phyloP scores from a whole-genome alignment of 306 rosid genomes.

The Styphnolobium japonicum region DNA sequence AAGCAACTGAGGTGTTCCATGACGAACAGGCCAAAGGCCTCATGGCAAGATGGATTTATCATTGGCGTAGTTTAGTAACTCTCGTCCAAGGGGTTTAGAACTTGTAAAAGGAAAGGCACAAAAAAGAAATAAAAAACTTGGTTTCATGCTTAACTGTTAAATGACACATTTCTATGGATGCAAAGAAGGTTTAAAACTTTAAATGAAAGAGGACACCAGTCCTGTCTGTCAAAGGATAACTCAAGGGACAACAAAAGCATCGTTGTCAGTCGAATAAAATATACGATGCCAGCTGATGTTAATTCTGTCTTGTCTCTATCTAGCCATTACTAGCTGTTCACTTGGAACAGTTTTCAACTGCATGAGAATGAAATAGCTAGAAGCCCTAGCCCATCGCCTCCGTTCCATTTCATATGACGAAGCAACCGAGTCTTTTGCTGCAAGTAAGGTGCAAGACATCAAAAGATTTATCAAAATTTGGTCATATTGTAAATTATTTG shows the following conservation, averaged over 20 bases:
- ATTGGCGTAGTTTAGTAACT: neutral
- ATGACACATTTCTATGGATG: neutral
- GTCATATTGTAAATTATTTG: neutral
- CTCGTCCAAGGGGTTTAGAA: neutral
- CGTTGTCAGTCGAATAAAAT: slow-evolving; percentile 7
- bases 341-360: neutral
- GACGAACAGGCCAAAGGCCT: neutral
- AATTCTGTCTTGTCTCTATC: slow-evolving; percentile 19
- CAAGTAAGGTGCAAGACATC: neutral
- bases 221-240: neutral
- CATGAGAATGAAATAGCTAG: neutral
- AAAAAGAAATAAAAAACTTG: neutral
- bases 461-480: neutral
- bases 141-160: neutral
- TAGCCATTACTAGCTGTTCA: neutral
- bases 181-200: neutral
- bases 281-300: slow-evolving; percentile 9
- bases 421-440: neutral
- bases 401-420: neutral
- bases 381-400: neutral
- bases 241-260: slow-evolving; percentile 26
- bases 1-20: neutral
- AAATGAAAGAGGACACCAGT: neutral
- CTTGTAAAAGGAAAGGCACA: neutral
- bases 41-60: neutral